phyloP scores from a whole-genome alignment of 2,329 filamentous ascomycete species.

The Cercospora sojina region DNA sequence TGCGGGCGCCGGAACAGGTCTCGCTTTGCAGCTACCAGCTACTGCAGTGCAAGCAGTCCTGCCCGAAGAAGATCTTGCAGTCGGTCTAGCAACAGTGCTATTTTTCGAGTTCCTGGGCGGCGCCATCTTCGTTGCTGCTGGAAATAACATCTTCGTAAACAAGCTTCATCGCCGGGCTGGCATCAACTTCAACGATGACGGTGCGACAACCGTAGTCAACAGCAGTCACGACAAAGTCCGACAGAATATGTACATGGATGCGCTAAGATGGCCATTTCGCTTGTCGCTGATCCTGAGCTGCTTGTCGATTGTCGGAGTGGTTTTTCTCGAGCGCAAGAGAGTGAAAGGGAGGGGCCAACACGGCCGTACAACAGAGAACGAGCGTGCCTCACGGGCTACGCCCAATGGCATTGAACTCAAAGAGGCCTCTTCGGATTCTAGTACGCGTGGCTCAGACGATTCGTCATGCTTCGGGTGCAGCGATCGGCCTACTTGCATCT shows the following conservation, averaged over 20 bases:
- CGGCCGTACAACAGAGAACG: background rate
- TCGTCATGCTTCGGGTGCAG: background rate
- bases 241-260: background rate
- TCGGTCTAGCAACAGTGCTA: background rate
- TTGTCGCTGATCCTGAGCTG: background rate
- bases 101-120: slow-evolving; percentile 5
- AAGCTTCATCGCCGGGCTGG: background rate
- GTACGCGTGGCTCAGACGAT: background rate
- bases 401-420: background rate
- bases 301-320: background rate
- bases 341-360: background rate
- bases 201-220: background rate
- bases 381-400: too few relatives aligned
- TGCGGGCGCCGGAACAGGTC: background rate
- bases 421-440: background rate
- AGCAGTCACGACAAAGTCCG: too few relatives aligned
- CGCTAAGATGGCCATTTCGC: background rate
- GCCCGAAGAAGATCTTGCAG: background rate
- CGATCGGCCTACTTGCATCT: background rate
- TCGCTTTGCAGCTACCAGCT: background rate
- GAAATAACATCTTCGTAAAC: background rate
- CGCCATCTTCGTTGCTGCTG: background rate
- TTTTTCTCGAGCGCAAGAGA: background rate
- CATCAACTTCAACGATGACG: background rate
- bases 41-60: slow-evolving; percentile 5